Evolutionary conservation across 768 basidiomycete species (phyloP), one percentile per base, ranked within the genome.

Genomic region (Rhodotorula kratochvilovae): DNA sequence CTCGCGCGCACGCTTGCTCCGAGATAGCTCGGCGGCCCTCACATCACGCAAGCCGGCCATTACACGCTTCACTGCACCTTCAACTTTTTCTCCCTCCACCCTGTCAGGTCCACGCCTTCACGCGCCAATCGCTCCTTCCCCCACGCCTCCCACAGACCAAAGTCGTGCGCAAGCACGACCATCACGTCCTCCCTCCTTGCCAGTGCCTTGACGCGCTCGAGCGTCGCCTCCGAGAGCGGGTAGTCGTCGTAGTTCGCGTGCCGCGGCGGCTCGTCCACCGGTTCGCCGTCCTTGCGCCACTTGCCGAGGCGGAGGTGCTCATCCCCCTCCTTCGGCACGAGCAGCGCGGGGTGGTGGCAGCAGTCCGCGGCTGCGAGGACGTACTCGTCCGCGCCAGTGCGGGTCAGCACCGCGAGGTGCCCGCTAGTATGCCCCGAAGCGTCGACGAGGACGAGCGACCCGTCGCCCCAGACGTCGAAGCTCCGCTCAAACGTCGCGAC

Each of bases 71-170:
- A 16, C 19, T 36, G 39, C 8, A 16, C 39, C 70, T 97, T 97
- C 83, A 86, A 96, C 78, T 90, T 88, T 35, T 87, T 90, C 43
- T 85, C 98, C 31, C 95, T 98, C 81, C 84, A 91, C 70, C 93
- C 93, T 1, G 97, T 98, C 81, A 90, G 97, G 77, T 79, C 86
- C 7, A 93, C 90, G 25, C 87, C 96, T 69, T 89, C 90, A 29
- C 48, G 48, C 25, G 48, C 58, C 25, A 69, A 71, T 55, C 57
- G 75, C n/a, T 67, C 73, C n/a, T 29, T n/a, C 53, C 64, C 63
- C 21, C 76, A 67, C 3, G 66, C 71, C 48, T 61, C 69, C 65
- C 78, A 78, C 56, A 36, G 45, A 17, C 33, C 19, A 48, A 46
- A 61, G 56, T 75, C 53, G 39, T 75, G 74, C 31, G 70, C 70